These are phyloP conservation scores for Cicer bijugum DNA, from an alignment of 306 rosid species.

Conservation along the genomic window DNA sequence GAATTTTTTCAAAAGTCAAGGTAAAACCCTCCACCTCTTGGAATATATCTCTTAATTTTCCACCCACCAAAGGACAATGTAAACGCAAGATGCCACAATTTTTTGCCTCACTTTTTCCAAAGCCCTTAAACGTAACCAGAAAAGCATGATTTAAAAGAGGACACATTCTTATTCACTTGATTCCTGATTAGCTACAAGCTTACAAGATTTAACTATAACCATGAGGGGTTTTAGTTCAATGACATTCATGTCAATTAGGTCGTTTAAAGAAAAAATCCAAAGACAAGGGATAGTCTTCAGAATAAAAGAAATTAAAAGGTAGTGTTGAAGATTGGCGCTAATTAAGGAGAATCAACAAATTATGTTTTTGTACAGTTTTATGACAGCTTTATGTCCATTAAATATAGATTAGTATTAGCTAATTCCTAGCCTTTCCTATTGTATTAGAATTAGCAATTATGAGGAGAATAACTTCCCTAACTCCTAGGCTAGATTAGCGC, in stretches of 20 bases:
- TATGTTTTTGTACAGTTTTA: no score
- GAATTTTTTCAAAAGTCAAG: background rate
- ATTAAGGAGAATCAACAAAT: no score
- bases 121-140: background rate
- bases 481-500: no score
- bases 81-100: constrained; percentile 11
- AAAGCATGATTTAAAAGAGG: background rate
- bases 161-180: background rate
- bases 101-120: constrained; percentile 1
- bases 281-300: background rate
- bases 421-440: no score
- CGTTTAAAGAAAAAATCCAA: background rate
- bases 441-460: no score
- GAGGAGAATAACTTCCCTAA: no score
- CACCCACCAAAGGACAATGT: constrained; percentile 1
- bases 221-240: background rate
- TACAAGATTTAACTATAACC: constrained; percentile 27
- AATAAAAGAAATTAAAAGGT: background rate
- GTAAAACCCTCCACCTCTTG: background rate
- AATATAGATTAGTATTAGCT: no score
- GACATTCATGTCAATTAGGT: background rate
- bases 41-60: background rate
- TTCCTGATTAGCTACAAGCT: constrained; percentile 21
- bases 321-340: no score
- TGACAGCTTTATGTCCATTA: no score